Conservation (phyloP, 371 early-diverging fungal species). For the Apophysomyces trapeziformis region DNA sequence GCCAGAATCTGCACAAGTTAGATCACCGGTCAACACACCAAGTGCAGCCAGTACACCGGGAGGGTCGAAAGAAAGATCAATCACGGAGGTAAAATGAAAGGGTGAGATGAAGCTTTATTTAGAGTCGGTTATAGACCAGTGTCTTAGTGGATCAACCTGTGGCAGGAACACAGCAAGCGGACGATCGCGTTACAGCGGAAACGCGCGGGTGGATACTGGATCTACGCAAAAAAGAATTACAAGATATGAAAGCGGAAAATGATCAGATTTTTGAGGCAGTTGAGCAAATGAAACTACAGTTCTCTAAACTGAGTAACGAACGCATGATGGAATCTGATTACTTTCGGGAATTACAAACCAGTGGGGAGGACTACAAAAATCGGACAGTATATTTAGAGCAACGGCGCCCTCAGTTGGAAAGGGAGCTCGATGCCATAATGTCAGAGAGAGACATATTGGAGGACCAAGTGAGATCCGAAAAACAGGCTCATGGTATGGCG, state of each 20-base stretch:
- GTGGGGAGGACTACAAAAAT: constrained; percentile 46
- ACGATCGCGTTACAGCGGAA: constrained; percentile 20
- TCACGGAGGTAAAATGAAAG: not conserved
- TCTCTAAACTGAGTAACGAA: constrained; percentile 57
- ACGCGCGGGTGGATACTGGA: constrained; percentile 54
- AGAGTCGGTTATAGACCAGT: constrained; percentile 7
- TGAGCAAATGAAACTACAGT: constrained; percentile 54
- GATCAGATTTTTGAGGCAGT: constrained; percentile 57
- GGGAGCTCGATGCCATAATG: constrained; percentile 22
- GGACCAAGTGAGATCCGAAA: constrained; percentile 35
- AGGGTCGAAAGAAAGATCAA: not conserved
- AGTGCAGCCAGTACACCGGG: constrained; percentile 6
- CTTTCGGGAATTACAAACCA: constrained; percentile 60
- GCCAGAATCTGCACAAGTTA: constrained; percentile 9
- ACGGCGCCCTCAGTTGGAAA: constrained; percentile 27
- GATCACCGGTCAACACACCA: not conserved
- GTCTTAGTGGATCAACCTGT: constrained; percentile 24
- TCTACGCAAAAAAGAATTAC: constrained; percentile 67
- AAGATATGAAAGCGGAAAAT: constrained; percentile 73
- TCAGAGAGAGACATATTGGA: constrained; percentile 26
- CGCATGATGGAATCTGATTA: constrained; percentile 46
- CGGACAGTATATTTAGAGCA: constrained; percentile 39
- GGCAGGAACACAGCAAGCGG: constrained; percentile 30
- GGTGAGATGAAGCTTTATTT: not conserved
- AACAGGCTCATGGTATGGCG: constrained; percentile 27